Evolutionary conservation across 805 yeast genomes (phyloP).

Genomic region (Hanseniaspora meyeri): DNA sequence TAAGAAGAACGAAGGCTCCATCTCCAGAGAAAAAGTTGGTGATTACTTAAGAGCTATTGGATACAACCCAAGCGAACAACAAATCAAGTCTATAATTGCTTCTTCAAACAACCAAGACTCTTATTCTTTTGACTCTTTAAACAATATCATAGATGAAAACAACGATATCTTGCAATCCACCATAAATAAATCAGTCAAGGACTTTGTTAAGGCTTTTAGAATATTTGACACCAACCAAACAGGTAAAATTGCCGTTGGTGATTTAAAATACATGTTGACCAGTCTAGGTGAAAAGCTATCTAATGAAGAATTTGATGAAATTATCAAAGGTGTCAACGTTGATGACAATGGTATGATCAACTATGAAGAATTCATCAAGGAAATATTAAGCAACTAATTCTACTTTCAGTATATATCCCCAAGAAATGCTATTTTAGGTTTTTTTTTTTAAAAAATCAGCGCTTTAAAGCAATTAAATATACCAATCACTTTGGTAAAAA

Average conservation of each 20-base stretch:
- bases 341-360: conserved; percentile 91
- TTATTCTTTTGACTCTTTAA: conserved; percentile 22
- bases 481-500: conserved; percentile 56
- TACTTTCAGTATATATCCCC: background rate
- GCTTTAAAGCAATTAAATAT: too few relatives aligned
- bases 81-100: conserved; percentile 21
- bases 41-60: conserved; percentile 94
- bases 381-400: conserved; percentile 69
- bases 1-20: conserved; percentile 88
- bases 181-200: conserved; percentile 33
- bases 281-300: conserved; percentile 88
- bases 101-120: conserved; percentile 12
- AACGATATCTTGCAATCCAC: conserved; percentile 24
- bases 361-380: conserved; percentile 87
- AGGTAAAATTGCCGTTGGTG: conserved; percentile 95
- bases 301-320: conserved; percentile 88
- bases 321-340: conserved; percentile 86
- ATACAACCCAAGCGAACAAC: conserved; percentile 81
- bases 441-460: too few relatives aligned
- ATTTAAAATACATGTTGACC: conserved; percentile 84
- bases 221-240: conserved; percentile 93
- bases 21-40: conserved; percentile 72
- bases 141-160: conserved; percentile 20
- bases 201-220: conserved; percentile 90
- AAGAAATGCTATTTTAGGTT: background rate